Evolutionary conservation across 805 yeast species (phyloP), one percentile per base, ranked within the genome.

Genomic region (Clavispora carvajalis): DNA sequence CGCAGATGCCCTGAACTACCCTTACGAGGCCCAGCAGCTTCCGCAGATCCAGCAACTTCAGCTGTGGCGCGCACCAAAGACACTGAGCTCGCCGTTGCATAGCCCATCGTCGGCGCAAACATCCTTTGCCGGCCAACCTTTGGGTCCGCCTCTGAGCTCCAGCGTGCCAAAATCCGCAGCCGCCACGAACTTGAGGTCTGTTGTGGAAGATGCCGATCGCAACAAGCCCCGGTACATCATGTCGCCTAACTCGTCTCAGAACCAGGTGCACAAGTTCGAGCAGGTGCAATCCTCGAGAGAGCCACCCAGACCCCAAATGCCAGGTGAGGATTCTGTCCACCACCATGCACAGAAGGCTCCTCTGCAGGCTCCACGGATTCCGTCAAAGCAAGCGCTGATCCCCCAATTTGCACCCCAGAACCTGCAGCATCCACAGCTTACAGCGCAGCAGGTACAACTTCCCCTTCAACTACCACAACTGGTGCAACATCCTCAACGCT

Each of bases 221-320:
- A n/a, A 49, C 33, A 58, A 53, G 45, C 69, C 69, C 15, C 54
- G 58, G 36, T 60, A 54, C 33, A 65, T 66, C 16, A 46, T 57
- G 17, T 57, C 65, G 8, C 71, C 68, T 10, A 58, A 56, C 47
- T 44, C 51, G 24, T 49, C 60, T 2, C 68, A 35, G 23, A 35
- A 35, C 37, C 30, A 28, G 22, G 16, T 28, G 26, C 38, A 19
- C 23, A 13, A 22, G 25, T 12, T 15, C 16, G 18, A 19, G 7
- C 10, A 26, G 26, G 13, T 10, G n/a, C n/a, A n/a, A n/a, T n/a
- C n/a, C n/a, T n/a, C n/a, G n/a, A n/a, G n/a, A n/a, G n/a, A n/a
- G n/a, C n/a, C n/a, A n/a, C n/a, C n/a, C n/a, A n/a, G n/a, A n/a
- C n/a, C n/a, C n/a, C n/a, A n/a, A n/a, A n/a, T n/a, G n/a, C n/a